Evolutionary conservation across 1,139 yeast species (phyloP), one percentile per base, ranked within the genome.

Genomic region (Lodderomyces parapsilosis): DNA sequence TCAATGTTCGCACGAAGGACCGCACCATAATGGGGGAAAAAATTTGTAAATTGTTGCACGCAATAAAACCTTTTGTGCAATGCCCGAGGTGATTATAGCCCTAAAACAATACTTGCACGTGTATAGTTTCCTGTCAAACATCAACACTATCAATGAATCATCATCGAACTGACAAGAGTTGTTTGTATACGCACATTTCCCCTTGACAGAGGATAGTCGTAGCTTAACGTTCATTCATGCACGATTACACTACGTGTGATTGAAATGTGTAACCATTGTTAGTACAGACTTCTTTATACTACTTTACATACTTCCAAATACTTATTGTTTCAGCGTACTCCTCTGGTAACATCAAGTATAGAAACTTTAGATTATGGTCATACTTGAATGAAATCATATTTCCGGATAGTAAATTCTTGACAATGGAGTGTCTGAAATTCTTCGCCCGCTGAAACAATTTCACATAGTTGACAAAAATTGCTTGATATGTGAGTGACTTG

Each of bases 281-380:
- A n/a, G n/a, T n/a, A n/a, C n/a, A n/a, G n/a, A n/a, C 11, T 70
- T 68, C 45, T 74, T 14, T 17, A 24, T 2, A n/a, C 37, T 22
- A 31, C 18, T 39, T 36, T n/a, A 62, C 53, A 40, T 50, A 55
- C 33, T 57, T 53, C 73, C 74, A 68, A n/a, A 67, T 55, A 27
- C 60, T 59, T 1, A 57, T 53, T 1, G 71, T 63, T 43, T 62
- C 60, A 10, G 59, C 58, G 43, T 60, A 60, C 46, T 66, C 62
- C 41, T 60, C 60, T 2, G 78, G 78, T 30, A 73, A 55, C 76
- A 72, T 70, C 42, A 73, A 59, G 49, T 72, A 73, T 42, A 63
- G 59, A 42, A 63, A 68, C 49, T 66, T 70, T 51, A 70, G 52
- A 9, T 55, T 52, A 42, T 62, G 55, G 41, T 68, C 60, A 32